Conservation (phyloP, 2,329 filamentous ascomycete genomes). For the Cercospora zeae-maydis region DNA sequence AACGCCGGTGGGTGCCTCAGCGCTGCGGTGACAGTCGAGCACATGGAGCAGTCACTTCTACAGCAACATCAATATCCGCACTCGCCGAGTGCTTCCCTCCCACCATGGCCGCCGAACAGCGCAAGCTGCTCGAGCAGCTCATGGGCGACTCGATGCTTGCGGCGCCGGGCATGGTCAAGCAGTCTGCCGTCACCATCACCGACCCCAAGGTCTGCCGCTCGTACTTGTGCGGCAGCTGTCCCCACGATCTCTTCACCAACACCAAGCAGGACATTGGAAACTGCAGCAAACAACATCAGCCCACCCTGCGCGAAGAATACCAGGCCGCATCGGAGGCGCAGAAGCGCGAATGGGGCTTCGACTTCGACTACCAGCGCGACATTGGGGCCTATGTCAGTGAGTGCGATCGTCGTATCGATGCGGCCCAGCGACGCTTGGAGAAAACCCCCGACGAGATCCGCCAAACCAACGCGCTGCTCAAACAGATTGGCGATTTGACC, state of each 20-base stretch:
- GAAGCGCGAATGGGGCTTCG: constrained; percentile 78
- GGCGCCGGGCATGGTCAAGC: constrained; percentile 68
- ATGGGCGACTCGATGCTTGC: constrained; percentile 63
- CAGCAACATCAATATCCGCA: constrained; percentile 5
- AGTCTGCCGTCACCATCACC: constrained; percentile 78
- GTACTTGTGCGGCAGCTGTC: constrained; percentile 88
- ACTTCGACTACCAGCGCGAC: constrained; percentile 94
- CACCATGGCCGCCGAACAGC: constrained; percentile 92
- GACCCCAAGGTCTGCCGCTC: constrained; percentile 94
- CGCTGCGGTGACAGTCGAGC: not conserved
- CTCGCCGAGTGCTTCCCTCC: not conserved
- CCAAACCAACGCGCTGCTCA: constrained; percentile 86
- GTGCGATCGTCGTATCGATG: constrained; percentile 90
- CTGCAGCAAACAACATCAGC: constrained; percentile 83
- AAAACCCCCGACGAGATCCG: constrained; percentile 94
- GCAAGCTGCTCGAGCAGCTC: constrained; percentile 95
- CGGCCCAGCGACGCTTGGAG: constrained; percentile 82
- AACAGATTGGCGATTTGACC: constrained; percentile 76
- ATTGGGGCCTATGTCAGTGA: constrained; percentile 96
- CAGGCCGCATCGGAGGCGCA: constrained; percentile 68
- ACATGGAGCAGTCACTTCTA: not conserved
- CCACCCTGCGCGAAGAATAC: constrained; percentile 85
- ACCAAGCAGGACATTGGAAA: constrained; percentile 95
- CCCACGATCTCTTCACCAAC: constrained; percentile 98
- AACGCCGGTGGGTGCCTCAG: not conserved